Conservation (phyloP, 23 red algal species). For the Gracilaria vermiculophylla region DNA sequence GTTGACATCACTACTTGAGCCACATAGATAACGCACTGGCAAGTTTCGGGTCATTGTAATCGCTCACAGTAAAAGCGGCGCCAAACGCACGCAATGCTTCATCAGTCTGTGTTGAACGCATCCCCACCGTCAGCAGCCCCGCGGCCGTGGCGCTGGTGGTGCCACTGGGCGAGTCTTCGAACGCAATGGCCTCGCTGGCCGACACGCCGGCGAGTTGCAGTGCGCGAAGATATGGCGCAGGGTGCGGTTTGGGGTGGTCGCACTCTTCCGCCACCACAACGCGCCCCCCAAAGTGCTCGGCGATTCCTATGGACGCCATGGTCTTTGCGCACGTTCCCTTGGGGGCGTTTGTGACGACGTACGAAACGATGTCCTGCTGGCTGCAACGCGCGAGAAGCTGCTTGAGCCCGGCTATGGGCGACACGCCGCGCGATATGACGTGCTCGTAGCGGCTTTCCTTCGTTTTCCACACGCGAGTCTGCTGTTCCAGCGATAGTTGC, state of each 20-base stretch:
- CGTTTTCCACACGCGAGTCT: constrained; percentile 29
- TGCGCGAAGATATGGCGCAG: constrained; percentile 54
- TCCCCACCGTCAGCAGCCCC: constrained; percentile 55
- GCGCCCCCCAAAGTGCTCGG: background rate
- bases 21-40: constrained; percentile 20
- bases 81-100: constrained; percentile 33
- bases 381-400: constrained; percentile 8
- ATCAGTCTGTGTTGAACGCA: constrained; percentile 57
- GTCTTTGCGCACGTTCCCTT: constrained; percentile 42
- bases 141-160: constrained; percentile 37
- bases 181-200: constrained; percentile 49
- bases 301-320: constrained; percentile 26
- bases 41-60: constrained; percentile 52
- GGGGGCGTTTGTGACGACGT: constrained; percentile 68
- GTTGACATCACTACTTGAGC: constrained; percentile 28
- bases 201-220: constrained; percentile 38
- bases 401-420: constrained; percentile 32
- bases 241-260: constrained; percentile 56
- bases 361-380: background rate
- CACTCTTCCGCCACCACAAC: constrained; percentile 62
- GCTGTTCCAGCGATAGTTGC: constrained; percentile 12
- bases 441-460: constrained; percentile 67
- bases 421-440: constrained; percentile 17
- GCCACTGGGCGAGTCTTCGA: constrained; percentile 71
- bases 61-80: constrained; percentile 52